phyloP scores from a whole-genome alignment of 2,329 filamentous ascomycete species.

The Hypoxylon sp. region DNA sequence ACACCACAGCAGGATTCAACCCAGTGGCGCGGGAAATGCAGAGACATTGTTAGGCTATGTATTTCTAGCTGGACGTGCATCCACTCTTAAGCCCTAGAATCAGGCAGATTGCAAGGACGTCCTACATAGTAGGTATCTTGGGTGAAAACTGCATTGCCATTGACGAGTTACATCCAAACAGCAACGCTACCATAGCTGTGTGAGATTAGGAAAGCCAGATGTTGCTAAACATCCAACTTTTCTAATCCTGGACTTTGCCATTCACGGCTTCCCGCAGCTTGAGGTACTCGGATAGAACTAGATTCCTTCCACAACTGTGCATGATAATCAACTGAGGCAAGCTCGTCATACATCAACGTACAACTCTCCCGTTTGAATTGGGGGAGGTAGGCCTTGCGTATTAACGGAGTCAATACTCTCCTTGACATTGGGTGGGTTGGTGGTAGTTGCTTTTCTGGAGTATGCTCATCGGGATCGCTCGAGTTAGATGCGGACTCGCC shows the following conservation, averaged over 20 bases:
- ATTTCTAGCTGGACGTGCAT: not conserved
- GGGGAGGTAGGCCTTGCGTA: not conserved
- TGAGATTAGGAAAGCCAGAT: not conserved
- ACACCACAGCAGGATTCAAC: not conserved
- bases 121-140: not conserved
- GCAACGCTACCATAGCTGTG: not conserved
- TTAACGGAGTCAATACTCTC: not conserved
- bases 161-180: not conserved
- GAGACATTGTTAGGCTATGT: not conserved
- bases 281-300: not conserved
- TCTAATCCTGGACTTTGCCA: not conserved
- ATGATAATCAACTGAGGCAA: constrained; percentile 20
- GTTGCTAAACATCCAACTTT: not conserved
- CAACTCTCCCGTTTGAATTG: not conserved
- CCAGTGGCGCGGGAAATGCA: not conserved
- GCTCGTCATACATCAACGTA: constrained; percentile 7
- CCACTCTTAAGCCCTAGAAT: not conserved
- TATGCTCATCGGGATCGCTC: not conserved
- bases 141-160: not conserved
- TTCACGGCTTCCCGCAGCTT: not conserved
- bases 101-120: not conserved
- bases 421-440: not conserved
- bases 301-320: constrained; percentile 12
- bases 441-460: not conserved
- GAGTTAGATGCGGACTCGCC: not conserved